Base-by-base conservation (phyloP, 2,329 filamentous ascomycete genomes). In the Trichoderma gracile region DNA sequence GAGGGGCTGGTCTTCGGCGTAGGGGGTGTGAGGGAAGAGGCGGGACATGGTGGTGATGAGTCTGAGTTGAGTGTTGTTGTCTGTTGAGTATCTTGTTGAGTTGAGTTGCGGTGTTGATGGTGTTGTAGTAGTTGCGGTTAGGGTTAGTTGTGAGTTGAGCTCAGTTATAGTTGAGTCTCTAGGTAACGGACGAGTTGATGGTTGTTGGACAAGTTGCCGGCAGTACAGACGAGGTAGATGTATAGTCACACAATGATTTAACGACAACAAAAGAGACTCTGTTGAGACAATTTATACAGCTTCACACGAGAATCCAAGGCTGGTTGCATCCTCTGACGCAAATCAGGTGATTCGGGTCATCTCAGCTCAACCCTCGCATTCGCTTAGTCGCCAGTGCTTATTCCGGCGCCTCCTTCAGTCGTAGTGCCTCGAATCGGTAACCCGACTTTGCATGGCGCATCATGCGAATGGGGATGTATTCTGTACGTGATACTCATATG, bases 1-100 rank as follows among this genome's bases (percentile, higher is more conserved):
- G 65, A 81, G 76, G 38, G 82, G 81, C 68, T 90, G 87, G 72
- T 89, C 87, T 76, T 90, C 87, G 33, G 86, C 85, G 73, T 86
- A 86, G 57, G 78, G 67, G 5, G 84, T 64, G 70, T 86, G 84
- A 6, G 84, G 84, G 73, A 78, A 81, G 72, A 82, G 80, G 64
- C 81, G 81, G 4, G 83, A 85, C 84, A 87, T 52, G 14, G 49
- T 86, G 57, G 57, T 75, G 45, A 38, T 33, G 50, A 53, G 27
- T n/a, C 21, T 53, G 19, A 27, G 3, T 17, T 12, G 50, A 25
- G 30, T n/a, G 9, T 25, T 4, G 15, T 4, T 40, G 30, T 40
- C 14, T 17, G 10, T 8, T 33, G n/a, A 5, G 1, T 17, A 4
- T 52, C 12, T 52, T 8, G 12, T 30, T 12, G n/a, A 12, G 33